Evolutionary conservation across 306 rosid genomes (phyloP).

Genomic region (Quercus cerris): DNA sequence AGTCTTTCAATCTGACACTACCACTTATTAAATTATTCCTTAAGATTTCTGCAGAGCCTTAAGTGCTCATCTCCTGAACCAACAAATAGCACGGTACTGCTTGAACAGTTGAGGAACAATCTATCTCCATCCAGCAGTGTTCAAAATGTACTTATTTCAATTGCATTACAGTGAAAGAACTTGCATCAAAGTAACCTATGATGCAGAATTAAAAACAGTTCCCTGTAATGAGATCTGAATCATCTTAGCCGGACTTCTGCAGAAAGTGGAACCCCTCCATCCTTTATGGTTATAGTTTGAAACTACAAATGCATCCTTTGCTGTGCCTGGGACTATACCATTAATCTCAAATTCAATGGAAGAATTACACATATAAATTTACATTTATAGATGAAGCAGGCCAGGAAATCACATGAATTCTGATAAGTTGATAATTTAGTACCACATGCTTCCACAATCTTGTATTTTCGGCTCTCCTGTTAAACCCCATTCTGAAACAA

Average conservation of each 20-base stretch:
- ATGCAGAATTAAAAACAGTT: constrained; percentile 64
- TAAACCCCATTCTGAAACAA: background rate
- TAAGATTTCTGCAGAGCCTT: constrained; percentile 44
- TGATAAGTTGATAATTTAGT: background rate
- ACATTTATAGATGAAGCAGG: background rate
- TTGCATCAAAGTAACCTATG: constrained; percentile 55
- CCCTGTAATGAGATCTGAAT: constrained; percentile 67
- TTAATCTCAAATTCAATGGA: too few relatives aligned
- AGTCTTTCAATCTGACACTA: constrained; percentile 39
- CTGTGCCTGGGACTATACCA: too few relatives aligned
- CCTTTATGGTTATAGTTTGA: too few relatives aligned
- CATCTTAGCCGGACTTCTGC: constrained; percentile 60
- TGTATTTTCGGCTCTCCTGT: too few relatives aligned
- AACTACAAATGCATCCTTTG: too few relatives aligned
- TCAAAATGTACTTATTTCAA: constrained; percentile 41
- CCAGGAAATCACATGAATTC: background rate
- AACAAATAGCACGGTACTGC: constrained; percentile 36
- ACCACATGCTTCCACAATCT: too few relatives aligned
- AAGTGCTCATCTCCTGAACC: constrained; percentile 62
- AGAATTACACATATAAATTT: background rate
- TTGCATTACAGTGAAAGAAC: constrained; percentile 21
- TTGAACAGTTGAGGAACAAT: constrained; percentile 73
- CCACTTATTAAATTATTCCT: constrained; percentile 42
- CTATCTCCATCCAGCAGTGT: constrained; percentile 74
- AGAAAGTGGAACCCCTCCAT: constrained; percentile 27